Base-by-base conservation (phyloP, 2,329 filamentous ascomycete genomes). In the Fusarium pseudoanthophilum region DNA sequence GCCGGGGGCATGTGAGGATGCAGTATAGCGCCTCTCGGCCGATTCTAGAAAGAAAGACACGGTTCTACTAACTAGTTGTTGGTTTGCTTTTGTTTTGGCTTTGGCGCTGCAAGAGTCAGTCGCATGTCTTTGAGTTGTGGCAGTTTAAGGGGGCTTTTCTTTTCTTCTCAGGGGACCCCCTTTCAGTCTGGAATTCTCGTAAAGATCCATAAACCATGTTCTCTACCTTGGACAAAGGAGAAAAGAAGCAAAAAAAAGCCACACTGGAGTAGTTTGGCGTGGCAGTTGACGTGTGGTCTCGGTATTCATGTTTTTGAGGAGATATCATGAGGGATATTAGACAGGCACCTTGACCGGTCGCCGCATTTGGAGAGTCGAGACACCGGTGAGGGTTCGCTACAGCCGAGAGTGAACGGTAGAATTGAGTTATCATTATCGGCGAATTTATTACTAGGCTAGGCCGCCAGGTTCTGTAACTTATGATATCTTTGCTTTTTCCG, bases 41-140 rank as follows among this genome's bases (percentile, higher is more conserved):
- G 28, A 46, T 65, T 58, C 55, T 64, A 60, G 64, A 69, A 63
- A 65, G 48, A 67, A 62, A 60, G 65, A 57, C 70, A 72, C 36
- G 24, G 45, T 59, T 69, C 40, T 28, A 28, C 28, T 36, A 37
- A 28, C 28, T 36, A 37, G 43, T 66, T 58, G 39, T 32, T 46
- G 43, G 37, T 42, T 64, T 65, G 32, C 21, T 57, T 24, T 37
- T 46, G 28, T 26, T 57, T n/a, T 30, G 57, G 20, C 28, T 36
- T 60, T 69, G 56, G 24, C 46, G 43, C 52, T 40, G 34, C 24
- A 34, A 57, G 39, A 30, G 52, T 42, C 52, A 30, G 52, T 42
- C 52, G 45, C 39, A 46, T 66, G 64, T 69, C 66, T 69, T 55
- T 64, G 59, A 61, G 64, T 60, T 72, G 53, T 69, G 69, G 60